Evolutionary conservation across 192 early-diverging fungal species (phyloP).

Genomic region (Mortierella claussenii): DNA sequence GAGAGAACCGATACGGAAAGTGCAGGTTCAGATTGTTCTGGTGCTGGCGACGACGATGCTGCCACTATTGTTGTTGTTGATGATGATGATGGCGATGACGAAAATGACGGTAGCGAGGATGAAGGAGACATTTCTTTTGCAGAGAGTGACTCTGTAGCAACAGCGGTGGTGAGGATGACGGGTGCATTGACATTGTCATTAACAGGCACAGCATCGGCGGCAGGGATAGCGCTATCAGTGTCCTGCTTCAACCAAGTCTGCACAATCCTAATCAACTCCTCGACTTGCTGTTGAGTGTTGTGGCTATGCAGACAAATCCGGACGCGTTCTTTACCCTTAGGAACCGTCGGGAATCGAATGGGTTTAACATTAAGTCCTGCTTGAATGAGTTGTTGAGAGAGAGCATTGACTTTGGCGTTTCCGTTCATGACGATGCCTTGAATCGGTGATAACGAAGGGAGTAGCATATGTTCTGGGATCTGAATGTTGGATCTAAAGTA

Average conservation of each 20-base stretch:
- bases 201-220: neutral
- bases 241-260: slow-evolving; percentile 16
- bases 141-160: neutral
- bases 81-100: neutral
- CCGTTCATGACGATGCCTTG: slow-evolving; percentile 82
- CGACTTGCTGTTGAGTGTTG: slow-evolving; percentile 74
- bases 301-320: slow-evolving; percentile 86
- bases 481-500: slow-evolving; percentile 63
- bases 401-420: slow-evolving; percentile 43
- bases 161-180: neutral
- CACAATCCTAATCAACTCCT: slow-evolving; percentile 33
- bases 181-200: neutral
- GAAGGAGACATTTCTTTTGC: neutral
- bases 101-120: neutral
- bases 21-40: neutral
- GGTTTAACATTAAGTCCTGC: slow-evolving; percentile 77
- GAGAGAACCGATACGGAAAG: slow-evolving; percentile 22
- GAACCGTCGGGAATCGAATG: slow-evolving; percentile 84
- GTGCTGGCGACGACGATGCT: neutral
- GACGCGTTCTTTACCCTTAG: slow-evolving; percentile 80
- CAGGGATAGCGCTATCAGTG: neutral
- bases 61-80: neutral
- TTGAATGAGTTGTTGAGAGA: slow-evolving; percentile 51
- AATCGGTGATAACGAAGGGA: slow-evolving; percentile 78
- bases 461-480: slow-evolving; percentile 58